Percentiles rank a stretch among this genome's conserved stretches.
phyloP scores from a whole-genome alignment of 805 yeast species.

The Starmerella tilneyi region DNA sequence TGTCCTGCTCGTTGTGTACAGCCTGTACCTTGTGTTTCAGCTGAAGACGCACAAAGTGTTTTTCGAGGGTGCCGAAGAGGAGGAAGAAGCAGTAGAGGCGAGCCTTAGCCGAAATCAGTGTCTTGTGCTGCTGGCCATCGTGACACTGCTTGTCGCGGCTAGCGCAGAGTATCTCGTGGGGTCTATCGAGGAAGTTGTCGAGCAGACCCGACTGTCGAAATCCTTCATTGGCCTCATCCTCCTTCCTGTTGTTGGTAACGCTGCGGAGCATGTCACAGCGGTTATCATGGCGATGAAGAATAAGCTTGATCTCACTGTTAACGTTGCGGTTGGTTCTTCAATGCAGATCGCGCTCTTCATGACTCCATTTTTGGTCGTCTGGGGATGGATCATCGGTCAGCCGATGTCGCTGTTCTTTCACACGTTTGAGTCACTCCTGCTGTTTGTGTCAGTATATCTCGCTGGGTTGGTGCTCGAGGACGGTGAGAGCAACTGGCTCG shows the following conservation, averaged over 20 bases:
- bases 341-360: constrained; percentile 91
- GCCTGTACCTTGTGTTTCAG: constrained; percentile 75
- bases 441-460: constrained; percentile 81
- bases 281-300: constrained; percentile 84
- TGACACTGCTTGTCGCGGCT: constrained; percentile 72
- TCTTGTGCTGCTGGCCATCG: constrained; percentile 42
- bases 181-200: constrained; percentile 83
- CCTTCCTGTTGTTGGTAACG: constrained; percentile 95
- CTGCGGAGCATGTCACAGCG: constrained; percentile 97
- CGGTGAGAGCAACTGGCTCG: constrained; percentile 95
- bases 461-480: constrained; percentile 80
- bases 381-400: constrained; percentile 85
- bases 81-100: constrained; percentile 31
- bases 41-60: constrained; percentile 70
- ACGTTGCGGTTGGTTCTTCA: constrained; percentile 94
- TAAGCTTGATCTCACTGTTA: constrained; percentile 94
- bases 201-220: constrained; percentile 73
- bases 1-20: constrained; percentile 64
- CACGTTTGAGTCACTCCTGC: constrained; percentile 84
- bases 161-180: constrained; percentile 93
- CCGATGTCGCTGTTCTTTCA: constrained; percentile 91
- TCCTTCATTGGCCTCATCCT: constrained; percentile 90
- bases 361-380: constrained; percentile 86
- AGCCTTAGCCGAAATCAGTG: constrained; percentile 48
- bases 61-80: constrained; percentile 49